Evolutionary conservation across 345 rosid genomes (phyloP).

Genomic region (Brassica incana): DNA sequence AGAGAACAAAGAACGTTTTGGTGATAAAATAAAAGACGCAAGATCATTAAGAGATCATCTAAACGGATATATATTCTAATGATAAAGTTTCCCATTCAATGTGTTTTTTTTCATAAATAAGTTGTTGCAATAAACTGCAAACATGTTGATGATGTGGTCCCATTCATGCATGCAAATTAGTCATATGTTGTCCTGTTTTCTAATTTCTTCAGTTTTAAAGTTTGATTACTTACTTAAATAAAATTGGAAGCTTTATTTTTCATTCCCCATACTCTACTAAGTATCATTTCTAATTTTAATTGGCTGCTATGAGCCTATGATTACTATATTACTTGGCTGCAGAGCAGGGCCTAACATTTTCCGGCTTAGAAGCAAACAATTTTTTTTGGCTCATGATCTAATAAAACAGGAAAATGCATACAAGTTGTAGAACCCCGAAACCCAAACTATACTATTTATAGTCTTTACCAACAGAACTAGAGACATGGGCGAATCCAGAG

Average conservation of each 20-base stretch:
- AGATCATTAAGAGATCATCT: conserved; percentile 13
- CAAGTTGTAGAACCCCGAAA: too few species aligned
- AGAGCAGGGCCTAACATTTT: too few species aligned
- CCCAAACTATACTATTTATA: too few species aligned
- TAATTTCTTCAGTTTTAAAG: conserved; percentile 2
- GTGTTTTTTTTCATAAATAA: not conserved
- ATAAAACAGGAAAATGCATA: too few species aligned
- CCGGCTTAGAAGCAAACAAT: too few species aligned
- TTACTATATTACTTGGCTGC: too few species aligned
- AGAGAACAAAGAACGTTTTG: conserved; percentile 15
- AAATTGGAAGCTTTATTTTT: conserved; percentile 19
- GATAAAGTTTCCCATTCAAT: conserved; percentile 23
- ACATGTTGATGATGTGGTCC: conserved; percentile 26
- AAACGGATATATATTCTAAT: conserved; percentile 4
- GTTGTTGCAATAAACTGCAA: conserved; percentile 28
- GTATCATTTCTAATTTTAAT: not conserved
- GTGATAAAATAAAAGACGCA: conserved; percentile 29
- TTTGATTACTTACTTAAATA: conserved; percentile 9
- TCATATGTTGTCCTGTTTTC: conserved; percentile 31
- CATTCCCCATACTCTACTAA: not conserved
- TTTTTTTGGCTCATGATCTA: too few species aligned
- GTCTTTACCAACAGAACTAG: too few species aligned
- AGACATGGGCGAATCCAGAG: too few species aligned
- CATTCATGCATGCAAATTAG: conserved; percentile 33
- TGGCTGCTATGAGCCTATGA: not conserved